Evolutionary conservation across 768 basidiomycete genomes (phyloP), one percentile per base, ranked within the genome.

Genomic region (Trametes punicea): DNA sequence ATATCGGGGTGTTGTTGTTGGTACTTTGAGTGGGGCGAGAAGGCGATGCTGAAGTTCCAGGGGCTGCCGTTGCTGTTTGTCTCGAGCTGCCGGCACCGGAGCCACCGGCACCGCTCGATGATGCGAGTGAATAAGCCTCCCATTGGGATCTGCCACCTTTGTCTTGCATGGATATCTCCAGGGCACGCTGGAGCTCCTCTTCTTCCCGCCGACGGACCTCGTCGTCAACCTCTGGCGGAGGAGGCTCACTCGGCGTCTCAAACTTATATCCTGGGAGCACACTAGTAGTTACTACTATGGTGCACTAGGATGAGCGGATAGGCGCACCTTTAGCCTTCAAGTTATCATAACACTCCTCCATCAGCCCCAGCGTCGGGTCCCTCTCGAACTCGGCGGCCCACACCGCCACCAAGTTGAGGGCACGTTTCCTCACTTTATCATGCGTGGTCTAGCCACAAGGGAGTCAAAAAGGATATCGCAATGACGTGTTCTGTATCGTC

Each of bases 101-200:
- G 57, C 64, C 63, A 40, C 74, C 69, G 6, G 74, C 72, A 50
- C 73, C 73, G 47, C 68, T 71, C 13, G 66, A 65, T 16, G 69
- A 72, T 50, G 57, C 69, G 47, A 64, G 75, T 1, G 76, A 66
- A 62, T 81, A 81, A 7, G 73, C 67, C 0, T 74, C 59, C 79
- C 85, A 85, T 30, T 78, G 75, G 5, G 67, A 63, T 45, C 91
- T 79, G 0, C 93, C 94, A 10, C 94, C 94, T 60, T 87, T 88
- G 68, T 98, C 94, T 51, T 87, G 84, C 74, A 93, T 87, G n/a
- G 89, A 92, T 74, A 97, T 85, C 66, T 96, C 94, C 25, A 98
- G 77, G 0, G 87, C 96, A 4, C 93, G 84, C 65, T 93, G 90
- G 2, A 98, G 83, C 62, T 98, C 96, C 65, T 96, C 96, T 65